These are phyloP conservation scores for Porcisia hertigi DNA, from an alignment of 208 protist species.

Conservation along the genomic window DNA sequence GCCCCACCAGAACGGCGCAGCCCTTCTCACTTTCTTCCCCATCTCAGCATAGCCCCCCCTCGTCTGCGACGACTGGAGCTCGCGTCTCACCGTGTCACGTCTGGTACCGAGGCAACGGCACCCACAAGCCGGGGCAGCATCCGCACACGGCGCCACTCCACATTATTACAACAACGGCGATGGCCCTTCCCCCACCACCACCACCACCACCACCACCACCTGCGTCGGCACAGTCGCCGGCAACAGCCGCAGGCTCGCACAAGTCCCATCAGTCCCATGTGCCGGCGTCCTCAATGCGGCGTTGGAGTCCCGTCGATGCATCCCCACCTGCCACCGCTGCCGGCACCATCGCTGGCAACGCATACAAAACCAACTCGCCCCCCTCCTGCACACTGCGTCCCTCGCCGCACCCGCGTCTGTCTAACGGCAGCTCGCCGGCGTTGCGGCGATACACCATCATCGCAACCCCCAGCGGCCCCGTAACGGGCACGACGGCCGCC, in stretches of 20 bases:
- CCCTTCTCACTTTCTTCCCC: constrained; percentile 6
- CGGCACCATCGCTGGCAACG: not conserved
- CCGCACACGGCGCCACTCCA: constrained; percentile 7
- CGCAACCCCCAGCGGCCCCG: constrained; percentile 7
- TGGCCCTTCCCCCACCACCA: constrained; percentile 4
- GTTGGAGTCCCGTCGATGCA: constrained; percentile 16
- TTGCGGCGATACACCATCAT: constrained; percentile 32
- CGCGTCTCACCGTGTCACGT: not conserved
- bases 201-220: constrained; percentile 4
- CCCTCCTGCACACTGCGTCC: constrained; percentile 29
- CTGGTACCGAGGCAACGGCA: constrained; percentile 4
- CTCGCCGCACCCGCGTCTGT: constrained; percentile 22
- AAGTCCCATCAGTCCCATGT: constrained; percentile 5
- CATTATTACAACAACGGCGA: not conserved
- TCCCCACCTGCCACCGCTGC: not conserved
- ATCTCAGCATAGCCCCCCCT: not conserved
- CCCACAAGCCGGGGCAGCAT: constrained; percentile 7
- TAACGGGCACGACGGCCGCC: not conserved
- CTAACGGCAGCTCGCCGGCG: constrained; percentile 24
- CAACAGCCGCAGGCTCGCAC: not conserved
- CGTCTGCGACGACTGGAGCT: not conserved
- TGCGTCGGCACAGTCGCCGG: not conserved
- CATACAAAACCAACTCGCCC: constrained; percentile 6
- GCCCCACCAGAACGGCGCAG: constrained; percentile 7
- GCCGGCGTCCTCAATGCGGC: not conserved